These are phyloP conservation scores for Boletus edulis DNA, from an alignment of 768 basidiomycete genomes.

Conservation along the genomic window DNA sequence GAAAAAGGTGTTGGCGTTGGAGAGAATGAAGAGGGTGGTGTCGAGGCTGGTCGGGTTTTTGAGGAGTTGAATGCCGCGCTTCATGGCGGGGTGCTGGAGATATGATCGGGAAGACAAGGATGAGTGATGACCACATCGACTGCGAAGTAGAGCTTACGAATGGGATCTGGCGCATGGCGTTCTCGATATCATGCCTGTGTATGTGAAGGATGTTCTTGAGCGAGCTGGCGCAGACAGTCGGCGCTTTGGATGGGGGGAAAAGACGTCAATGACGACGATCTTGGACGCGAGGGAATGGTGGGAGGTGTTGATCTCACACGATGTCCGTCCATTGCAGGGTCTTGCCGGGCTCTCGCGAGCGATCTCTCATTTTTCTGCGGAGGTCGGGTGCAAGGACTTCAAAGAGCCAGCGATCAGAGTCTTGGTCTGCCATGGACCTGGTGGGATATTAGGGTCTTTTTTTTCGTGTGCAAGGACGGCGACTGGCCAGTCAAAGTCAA, in stretches of 20 bases:
- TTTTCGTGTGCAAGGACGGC: background rate
- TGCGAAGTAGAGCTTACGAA: conserved; percentile 54
- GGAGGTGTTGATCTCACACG: conserved; percentile 55
- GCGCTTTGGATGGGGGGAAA: conserved; percentile 40
- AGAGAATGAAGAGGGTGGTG: conserved; percentile 86
- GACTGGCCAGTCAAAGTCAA: conserved; percentile 93
- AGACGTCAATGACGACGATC: background rate
- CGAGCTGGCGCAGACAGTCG: conserved; percentile 65
- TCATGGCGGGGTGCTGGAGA: conserved; percentile 92
- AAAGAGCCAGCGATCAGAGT: conserved; percentile 91
- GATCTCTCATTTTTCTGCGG: conserved; percentile 64
- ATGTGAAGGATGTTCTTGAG: conserved; percentile 55
- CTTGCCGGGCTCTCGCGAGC: conserved; percentile 50
- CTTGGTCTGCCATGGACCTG: conserved; percentile 93
- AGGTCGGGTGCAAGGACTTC: conserved; percentile 86
- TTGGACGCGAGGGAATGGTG: background rate
- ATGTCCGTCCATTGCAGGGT: conserved; percentile 90
- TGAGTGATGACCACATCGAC: background rate
- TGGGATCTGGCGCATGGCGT: conserved; percentile 77
- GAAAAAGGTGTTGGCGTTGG: conserved; percentile 91
- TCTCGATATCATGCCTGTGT: conserved; percentile 71
- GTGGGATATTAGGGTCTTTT: background rate
- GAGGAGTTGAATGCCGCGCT: conserved; percentile 77
- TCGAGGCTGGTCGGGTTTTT: conserved; percentile 57
- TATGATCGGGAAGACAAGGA: background rate